Conservation (phyloP, 495 filamentous ascomycete species). For the Jackrogersella multiformis region DNA sequence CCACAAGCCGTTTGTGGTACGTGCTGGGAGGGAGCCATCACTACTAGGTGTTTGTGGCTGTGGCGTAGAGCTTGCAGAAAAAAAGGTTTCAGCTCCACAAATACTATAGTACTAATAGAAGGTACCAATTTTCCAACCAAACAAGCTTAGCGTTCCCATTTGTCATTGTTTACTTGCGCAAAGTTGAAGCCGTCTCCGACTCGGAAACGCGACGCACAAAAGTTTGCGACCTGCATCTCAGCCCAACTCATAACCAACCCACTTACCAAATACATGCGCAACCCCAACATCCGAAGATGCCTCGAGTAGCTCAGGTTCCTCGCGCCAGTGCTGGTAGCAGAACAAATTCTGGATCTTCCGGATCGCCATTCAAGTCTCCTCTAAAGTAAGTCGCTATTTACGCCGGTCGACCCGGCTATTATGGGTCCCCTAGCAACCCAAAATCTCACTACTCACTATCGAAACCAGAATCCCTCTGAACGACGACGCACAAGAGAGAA, state of each 20-base stretch:
- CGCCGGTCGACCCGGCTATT: background rate
- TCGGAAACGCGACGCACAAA: constrained; percentile 25
- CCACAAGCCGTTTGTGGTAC: constrained; percentile 12
- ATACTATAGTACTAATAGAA: no score
- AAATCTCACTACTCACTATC: constrained; percentile 1
- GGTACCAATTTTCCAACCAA: constrained; percentile 5
- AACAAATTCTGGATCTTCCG: constrained; percentile 62
- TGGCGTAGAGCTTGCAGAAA: constrained; percentile 5
- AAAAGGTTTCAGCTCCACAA: background rate
- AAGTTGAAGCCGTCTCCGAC: constrained; percentile 2
- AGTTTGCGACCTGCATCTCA: constrained; percentile 39
- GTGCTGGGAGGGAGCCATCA: no score
- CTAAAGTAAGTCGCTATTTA: constrained; percentile 66
- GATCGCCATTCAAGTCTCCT: constrained; percentile 71
- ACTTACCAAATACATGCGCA: constrained; percentile 20
- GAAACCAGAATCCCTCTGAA: constrained; percentile 80
- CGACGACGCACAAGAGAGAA: constrained; percentile 93
- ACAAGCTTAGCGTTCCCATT: constrained; percentile 33
- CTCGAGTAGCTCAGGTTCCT: constrained; percentile 72
- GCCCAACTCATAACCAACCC: constrained; percentile 24
- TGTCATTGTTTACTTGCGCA: constrained; percentile 45
- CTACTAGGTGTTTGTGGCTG: no score
- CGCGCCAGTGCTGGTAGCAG: constrained; percentile 58
- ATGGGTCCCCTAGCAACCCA: constrained; percentile 34
- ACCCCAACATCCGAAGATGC: constrained; percentile 63